phyloP scores from a whole-genome alignment of 306 rosid species.

The Medicago lupulina region DNA sequence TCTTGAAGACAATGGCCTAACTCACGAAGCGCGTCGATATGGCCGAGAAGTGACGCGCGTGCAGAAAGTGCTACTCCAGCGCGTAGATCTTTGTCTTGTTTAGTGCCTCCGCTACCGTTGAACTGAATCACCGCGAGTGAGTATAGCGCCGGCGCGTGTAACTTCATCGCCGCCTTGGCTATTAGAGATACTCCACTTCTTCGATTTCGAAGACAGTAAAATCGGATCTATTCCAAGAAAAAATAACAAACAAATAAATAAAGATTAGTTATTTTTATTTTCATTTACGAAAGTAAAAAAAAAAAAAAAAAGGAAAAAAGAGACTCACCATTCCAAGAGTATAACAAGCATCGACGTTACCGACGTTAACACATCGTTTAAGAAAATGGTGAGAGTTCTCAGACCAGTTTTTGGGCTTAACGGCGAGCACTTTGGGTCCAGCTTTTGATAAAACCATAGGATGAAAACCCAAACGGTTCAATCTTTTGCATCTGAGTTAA shows the following conservation, averaged over 20 bases:
- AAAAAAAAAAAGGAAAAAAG: too few species aligned
- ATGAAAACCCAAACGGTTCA: slow-evolving; percentile 61
- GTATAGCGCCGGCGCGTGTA: slow-evolving; percentile 78
- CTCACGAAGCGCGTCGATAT: slow-evolving; percentile 86
- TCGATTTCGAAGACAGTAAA: slow-evolving; percentile 79
- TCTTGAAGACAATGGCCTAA: slow-evolving; percentile 90
- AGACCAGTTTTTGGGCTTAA: slow-evolving; percentile 67
- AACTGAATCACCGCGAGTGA: slow-evolving; percentile 88
- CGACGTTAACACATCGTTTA: slow-evolving; percentile 66
- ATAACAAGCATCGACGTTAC: slow-evolving; percentile 76
- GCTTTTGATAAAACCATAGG: slow-evolving; percentile 73
- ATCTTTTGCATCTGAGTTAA: slow-evolving; percentile 83
- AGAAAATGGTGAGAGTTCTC: slow-evolving; percentile 70
- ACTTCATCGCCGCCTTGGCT: slow-evolving; percentile 79
- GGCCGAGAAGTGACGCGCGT: slow-evolving; percentile 76
- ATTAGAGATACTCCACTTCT: slow-evolving; percentile 67
- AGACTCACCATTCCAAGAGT: slow-evolving; percentile 93
- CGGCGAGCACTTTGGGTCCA: slow-evolving; percentile 54
- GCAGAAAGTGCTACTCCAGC: slow-evolving; percentile 82
- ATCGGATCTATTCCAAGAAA: slow-evolving; percentile 65
- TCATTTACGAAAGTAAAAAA: background rate
- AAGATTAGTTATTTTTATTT: background rate
- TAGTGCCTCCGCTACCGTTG: slow-evolving; percentile 89
- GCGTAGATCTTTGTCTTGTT: slow-evolving; percentile 63
- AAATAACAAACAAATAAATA: background rate